phyloP scores from a whole-genome alignment of 495 filamentous ascomycete species.

The Penicillium salamii region DNA sequence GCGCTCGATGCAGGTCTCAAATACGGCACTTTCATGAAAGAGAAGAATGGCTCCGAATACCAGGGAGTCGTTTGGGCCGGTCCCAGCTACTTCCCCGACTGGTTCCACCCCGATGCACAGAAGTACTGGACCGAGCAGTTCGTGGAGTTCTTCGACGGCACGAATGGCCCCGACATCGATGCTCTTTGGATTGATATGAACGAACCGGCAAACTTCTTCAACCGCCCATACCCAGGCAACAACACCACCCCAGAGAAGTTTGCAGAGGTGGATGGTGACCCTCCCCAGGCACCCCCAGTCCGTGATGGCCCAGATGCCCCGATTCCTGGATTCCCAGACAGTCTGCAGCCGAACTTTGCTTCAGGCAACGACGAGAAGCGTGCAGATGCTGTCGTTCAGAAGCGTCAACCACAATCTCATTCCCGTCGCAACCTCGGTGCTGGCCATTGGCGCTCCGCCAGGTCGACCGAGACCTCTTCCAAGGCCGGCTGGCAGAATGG shows the following conservation, averaged over 20 bases:
- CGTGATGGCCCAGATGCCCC: conserved; percentile 12
- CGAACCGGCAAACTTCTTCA: conserved; percentile 19
- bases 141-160: conserved; percentile 8
- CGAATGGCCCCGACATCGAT: conserved; percentile 17
- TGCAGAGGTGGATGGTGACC: conserved; percentile 12
- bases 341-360: conserved; percentile 19
- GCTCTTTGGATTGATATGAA: conserved; percentile 30
- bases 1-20: conserved; percentile 10
- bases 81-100: conserved; percentile 24
- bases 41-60: conserved; percentile 15
- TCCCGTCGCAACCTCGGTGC: conserved; percentile 14
- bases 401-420: not conserved
- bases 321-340: conserved; percentile 19
- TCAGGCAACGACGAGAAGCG: conserved; percentile 5
- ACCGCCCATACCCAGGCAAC: conserved; percentile 12
- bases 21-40: conserved; percentile 17
- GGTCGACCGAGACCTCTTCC: not conserved
- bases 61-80: conserved; percentile 24
- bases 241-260: conserved; percentile 12
- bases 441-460: conserved; percentile 14
- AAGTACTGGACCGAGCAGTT: conserved; percentile 22
- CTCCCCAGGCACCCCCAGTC: conserved; percentile 16
- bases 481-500: conserved; percentile 9
- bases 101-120: conserved; percentile 20
- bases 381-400: not conserved